Evolutionary conservation across 768 basidiomycete genomes (phyloP), one percentile per base, ranked within the genome.

Genomic region (Trametes coccinea): DNA sequence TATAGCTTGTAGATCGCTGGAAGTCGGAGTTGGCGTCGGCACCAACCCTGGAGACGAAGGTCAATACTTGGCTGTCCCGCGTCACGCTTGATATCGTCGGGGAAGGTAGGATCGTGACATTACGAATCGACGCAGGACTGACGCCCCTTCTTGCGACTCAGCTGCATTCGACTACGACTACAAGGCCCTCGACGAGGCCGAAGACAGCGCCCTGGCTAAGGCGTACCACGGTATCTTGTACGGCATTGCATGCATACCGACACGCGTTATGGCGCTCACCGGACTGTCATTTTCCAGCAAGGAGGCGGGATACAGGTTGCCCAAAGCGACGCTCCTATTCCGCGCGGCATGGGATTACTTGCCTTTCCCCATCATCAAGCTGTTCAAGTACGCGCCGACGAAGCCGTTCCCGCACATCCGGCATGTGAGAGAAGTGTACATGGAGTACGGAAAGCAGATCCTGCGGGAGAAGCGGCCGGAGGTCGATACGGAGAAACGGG

Each of bases 101-200:
- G 5, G 55, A 66, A 45, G 64, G 67, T 67, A 34, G 11, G 0
- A 1, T 13, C 14, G 22, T 22, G 22, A 22, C 22, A 22, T 22
- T 22, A 22, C 22, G 22, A 22, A 22, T 22, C 22, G 22, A 22
- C 22, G 22, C 22, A 22, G 22, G 22, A 22, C 22, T 22, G 22
- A 22, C 22, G 22, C 22, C 22, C 22, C 22, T 22, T 22, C 22
- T 22, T 22, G 22, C 22, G 22, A 22, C 22, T 17, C 17, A 68
- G 67, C 70, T 2, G 69, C 69, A 6, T 70, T 71, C 33, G 68
- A 67, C 31, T 57, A 60, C 31, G 45, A 69, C 17, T 65, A 66
- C 13, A 62, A 59, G 2, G 44, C 64, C 0, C 54, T 69, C 16
- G 66, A 67, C 39, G 48, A 62, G 6, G 40, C 43, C 16, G 47